Percentiles rank a stretch among this genome's conserved stretches.
These are phyloP conservation scores for Primulina eburnea DNA, from an alignment of 257 asterid species.

Conservation along the genomic window DNA sequence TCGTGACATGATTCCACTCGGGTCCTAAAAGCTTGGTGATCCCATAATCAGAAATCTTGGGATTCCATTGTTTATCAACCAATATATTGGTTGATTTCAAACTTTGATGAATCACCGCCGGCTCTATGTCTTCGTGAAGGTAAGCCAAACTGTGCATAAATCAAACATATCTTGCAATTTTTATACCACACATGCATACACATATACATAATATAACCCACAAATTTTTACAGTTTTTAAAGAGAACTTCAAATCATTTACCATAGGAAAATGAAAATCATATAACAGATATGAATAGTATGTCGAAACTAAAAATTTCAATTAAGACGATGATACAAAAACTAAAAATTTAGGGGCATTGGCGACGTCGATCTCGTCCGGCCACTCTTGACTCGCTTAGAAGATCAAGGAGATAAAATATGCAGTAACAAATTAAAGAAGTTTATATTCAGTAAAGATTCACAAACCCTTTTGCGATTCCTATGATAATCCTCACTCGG, in stretches of 20 bases:
- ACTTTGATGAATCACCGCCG: conserved; percentile 37
- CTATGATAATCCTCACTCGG: conserved; percentile 49
- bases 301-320: too few species aligned
- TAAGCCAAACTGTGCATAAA: conserved; percentile 26
- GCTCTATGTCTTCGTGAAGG: conserved; percentile 55
- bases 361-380: too few species aligned
- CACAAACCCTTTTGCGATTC: conserved; percentile 65
- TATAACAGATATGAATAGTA: too few species aligned
- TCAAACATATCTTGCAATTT: not conserved
- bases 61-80: conserved; percentile 58
- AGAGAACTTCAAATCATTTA: too few species aligned
- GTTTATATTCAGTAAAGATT: not conserved
- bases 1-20: conserved; percentile 25
- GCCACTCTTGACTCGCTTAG: not conserved
- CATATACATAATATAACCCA: too few species aligned
- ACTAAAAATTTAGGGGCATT: too few species aligned
- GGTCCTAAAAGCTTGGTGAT: conserved; percentile 36
- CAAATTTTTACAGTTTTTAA: too few species aligned
- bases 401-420: not conserved
- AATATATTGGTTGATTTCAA: conserved; percentile 52
- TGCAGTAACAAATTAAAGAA: not conserved
- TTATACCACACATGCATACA: not conserved
- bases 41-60: conserved; percentile 51
- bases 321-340: too few species aligned
- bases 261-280: too few species aligned